Conservation (phyloP, 176 grass and related monocot genomes). For the Olyra latifolia region DNA sequence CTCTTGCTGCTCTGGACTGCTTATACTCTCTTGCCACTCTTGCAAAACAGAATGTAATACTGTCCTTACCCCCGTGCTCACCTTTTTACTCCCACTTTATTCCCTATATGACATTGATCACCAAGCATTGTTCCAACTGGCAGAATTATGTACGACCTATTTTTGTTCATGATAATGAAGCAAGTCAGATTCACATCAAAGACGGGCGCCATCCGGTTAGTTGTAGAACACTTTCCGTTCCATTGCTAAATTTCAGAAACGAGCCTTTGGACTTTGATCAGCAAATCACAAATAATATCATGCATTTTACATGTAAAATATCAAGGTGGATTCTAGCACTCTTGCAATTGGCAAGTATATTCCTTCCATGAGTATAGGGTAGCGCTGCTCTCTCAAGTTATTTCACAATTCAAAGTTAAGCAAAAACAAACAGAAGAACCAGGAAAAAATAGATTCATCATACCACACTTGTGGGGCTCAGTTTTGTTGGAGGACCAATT, state of each 20-base stretch:
- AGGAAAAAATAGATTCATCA: constrained; percentile 4
- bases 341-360: neutral
- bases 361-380: neutral
- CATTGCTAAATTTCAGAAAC: constrained; percentile 11
- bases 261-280: neutral
- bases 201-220: constrained; percentile 88
- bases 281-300: constrained; percentile 19
- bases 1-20: constrained; percentile 87
- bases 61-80: neutral
- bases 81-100: neutral
- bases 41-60: constrained; percentile 77
- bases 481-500: neutral
- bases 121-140: constrained; percentile 19
- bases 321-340: neutral
- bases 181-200: constrained; percentile 84
- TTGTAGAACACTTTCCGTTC: constrained; percentile 28
- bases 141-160: constrained; percentile 84
- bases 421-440: constrained; percentile 6
- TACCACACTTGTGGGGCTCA: neutral
- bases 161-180: constrained; percentile 69
- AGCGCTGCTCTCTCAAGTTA: neutral
- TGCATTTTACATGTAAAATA: neutral
- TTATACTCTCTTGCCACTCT: constrained; percentile 73
- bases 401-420: neutral
- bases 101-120: neutral